These are phyloP conservation scores for Exophiala spinifera DNA, from an alignment of 2,329 filamentous ascomycete species.

Conservation along the genomic window DNA sequence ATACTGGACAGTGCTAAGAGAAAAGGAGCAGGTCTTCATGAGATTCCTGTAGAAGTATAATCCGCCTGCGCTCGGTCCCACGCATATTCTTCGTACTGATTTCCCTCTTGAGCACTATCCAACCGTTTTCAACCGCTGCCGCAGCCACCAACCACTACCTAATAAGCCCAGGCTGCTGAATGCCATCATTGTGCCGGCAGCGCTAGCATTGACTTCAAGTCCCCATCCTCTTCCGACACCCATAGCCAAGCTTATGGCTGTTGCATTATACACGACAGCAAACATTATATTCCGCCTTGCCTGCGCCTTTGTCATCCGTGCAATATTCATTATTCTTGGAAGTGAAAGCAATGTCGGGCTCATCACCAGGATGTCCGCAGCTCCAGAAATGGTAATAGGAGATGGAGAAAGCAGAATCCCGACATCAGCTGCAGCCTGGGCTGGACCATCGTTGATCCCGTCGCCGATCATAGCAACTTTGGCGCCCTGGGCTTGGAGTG, in stretches of 20 bases:
- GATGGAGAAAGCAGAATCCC: conserved; percentile 63
- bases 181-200: conserved; percentile 23
- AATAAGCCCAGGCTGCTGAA: conserved; percentile 14
- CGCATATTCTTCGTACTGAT: too few species aligned
- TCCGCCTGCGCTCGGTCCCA: too few species aligned
- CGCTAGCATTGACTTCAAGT: too few species aligned
- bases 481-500: too few species aligned
- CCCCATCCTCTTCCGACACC: too few species aligned
- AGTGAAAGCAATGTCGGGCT: conserved; percentile 56
- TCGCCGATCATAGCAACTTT: conserved; percentile 59
- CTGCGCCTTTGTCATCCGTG: conserved; percentile 42
- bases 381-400: conserved; percentile 47
- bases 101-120: too few species aligned
- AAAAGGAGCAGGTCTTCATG: too few species aligned
- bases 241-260: conserved; percentile 63
- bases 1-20: too few species aligned
- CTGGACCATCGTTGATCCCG: conserved; percentile 74
- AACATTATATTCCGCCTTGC: conserved; percentile 67
- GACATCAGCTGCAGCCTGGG: conserved; percentile 66
- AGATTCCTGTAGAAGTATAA: too few species aligned
- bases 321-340: conserved; percentile 56
- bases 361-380: conserved; percentile 68
- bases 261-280: conserved; percentile 66
- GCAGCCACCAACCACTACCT: conserved; percentile 6
- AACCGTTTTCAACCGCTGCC: conserved; percentile 8